Evolutionary conservation across 208 protist genomes (phyloP), one percentile per base, ranked within the genome.

Genomic region (Leishmania lainsoni): DNA sequence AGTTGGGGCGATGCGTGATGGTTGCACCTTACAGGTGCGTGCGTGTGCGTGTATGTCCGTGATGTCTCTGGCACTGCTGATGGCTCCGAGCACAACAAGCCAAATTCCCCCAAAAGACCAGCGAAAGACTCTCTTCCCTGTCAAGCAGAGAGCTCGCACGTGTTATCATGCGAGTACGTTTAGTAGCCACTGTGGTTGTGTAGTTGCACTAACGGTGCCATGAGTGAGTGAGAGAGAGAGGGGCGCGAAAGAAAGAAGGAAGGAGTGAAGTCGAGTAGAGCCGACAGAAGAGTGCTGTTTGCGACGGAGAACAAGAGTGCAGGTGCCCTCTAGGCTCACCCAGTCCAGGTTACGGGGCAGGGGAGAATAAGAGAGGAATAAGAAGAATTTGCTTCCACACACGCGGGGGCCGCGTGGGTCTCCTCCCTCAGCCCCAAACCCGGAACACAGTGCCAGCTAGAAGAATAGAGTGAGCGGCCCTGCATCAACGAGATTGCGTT

Each of bases 291-390:
- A 26, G 58, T 66, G 59, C 9, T 8, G 8, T 12, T n/a, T 66
- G 22, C 59, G 17, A 35, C 29, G 58, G 9, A 29, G 59, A 12
- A 66, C 48, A 83, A 59, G 35, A 79, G 70, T 54, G 81, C 5
- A 70, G 58, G n/a, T 58, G n/a, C 12, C 9, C 5, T 42, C 81
- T 61, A 75, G 54, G 6, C 35, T 42, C 35, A 77, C 72, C 42
- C 29, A 61, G n/a, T 52, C 32, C 51, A 56, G 80, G 48, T 39
- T 61, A 5, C 16, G 6, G 61, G 72, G 70, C 59, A 81, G 75
- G 76, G 54, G 80, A 75, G 52, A 83, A 77, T 59, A 77, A 35
- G 66, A 73, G 73, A 45, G 8, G 35, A 29, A 79, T 14, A 58
- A 45, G 42, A 45, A 45, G 42, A 1, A 8, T 65, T 65, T n/a